phyloP scores from a whole-genome alignment of 1,139 yeast genomes.

The Debaryomyces subglobosus region DNA sequence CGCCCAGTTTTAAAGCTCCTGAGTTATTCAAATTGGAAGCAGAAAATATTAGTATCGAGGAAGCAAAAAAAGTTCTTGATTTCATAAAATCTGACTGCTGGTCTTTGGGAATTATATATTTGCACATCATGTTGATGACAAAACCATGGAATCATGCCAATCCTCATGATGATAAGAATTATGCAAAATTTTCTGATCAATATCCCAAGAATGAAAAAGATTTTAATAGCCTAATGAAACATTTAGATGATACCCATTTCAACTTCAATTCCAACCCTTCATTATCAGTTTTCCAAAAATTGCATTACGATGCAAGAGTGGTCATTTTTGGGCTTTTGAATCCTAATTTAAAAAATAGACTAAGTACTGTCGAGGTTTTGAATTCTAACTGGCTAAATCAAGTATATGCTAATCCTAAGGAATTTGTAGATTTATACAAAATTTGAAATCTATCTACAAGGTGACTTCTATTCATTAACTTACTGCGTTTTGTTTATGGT shows the following conservation, averaged over 20 bases:
- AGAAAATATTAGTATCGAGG: conserved; percentile 11
- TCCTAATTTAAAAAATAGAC: conserved; percentile 32
- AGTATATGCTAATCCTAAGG: conserved; percentile 47
- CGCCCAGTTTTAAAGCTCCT: conserved; percentile 59
- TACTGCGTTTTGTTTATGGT: too few relatives aligned
- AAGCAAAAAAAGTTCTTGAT: conserved; percentile 17
- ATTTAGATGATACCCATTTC: conserved; percentile 26
- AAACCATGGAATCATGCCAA: conserved; percentile 53
- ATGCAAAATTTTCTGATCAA: conserved; percentile 22
- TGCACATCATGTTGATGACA: conserved; percentile 45
- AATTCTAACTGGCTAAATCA: conserved; percentile 44
- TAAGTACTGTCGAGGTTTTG: conserved; percentile 29
- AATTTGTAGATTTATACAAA: conserved; percentile 25
- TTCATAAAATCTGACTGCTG: conserved; percentile 48
- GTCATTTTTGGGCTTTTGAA: conserved; percentile 37
- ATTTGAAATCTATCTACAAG: conserved; percentile 5
- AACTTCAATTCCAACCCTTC: conserved; percentile 32
- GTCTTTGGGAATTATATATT: conserved; percentile 55
- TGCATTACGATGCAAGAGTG: conserved; percentile 44
- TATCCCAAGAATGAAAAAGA: conserved; percentile 26
- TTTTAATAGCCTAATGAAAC: conserved; percentile 21
- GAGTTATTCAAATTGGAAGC: conserved; percentile 43
- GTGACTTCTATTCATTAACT: not conserved
- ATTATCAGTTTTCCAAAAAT: conserved; percentile 34
- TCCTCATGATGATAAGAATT: conserved; percentile 24